Conservation (phyloP, 2,329 filamentous ascomycete species). For the Pezicula radicicola region DNA sequence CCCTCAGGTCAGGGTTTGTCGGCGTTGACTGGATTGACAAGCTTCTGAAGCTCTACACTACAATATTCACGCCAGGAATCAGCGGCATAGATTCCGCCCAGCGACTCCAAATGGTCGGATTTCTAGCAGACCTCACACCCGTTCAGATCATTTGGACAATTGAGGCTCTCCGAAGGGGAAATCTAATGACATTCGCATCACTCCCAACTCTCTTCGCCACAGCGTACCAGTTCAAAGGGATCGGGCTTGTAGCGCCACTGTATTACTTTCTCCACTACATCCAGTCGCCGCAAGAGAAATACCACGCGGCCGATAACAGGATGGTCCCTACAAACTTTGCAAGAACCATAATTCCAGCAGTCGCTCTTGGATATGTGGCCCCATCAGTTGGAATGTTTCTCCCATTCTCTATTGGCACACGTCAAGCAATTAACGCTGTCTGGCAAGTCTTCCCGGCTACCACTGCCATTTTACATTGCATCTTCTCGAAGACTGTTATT, state of each 20-base stretch:
- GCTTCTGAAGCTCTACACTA: neutral
- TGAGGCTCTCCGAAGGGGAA: slow-evolving; percentile 8
- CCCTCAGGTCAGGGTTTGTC: neutral
- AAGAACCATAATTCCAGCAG: slow-evolving; percentile 21
- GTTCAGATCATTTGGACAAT: slow-evolving; percentile 22
- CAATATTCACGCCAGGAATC: neutral
- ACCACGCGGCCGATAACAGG: slow-evolving; percentile 26
- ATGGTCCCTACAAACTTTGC: slow-evolving; percentile 23
- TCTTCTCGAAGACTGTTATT: slow-evolving; percentile 4
- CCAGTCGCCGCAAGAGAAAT: slow-evolving; percentile 23
- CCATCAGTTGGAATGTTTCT: slow-evolving; percentile 15
- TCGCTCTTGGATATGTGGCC: slow-evolving; percentile 19
- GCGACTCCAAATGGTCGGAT: slow-evolving; percentile 14
- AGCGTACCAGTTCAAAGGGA: slow-evolving; percentile 20
- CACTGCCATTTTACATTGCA: slow-evolving; percentile 6
- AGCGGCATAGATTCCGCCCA: neutral
- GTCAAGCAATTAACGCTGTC: slow-evolving; percentile 10
- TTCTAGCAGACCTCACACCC: slow-evolving; percentile 18
- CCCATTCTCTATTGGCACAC: slow-evolving; percentile 7
- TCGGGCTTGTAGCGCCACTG: slow-evolving; percentile 26
- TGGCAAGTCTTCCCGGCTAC: slow-evolving; percentile 16
- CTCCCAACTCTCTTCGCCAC: slow-evolving; percentile 16
- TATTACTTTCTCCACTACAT: slow-evolving; percentile 32
- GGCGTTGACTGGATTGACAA: neutral
- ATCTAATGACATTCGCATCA: neutral